Evolutionary conservation across 495 filamentous ascomycete genomes (phyloP).

Genomic region (Paragyromitra xinjiangensis): DNA sequence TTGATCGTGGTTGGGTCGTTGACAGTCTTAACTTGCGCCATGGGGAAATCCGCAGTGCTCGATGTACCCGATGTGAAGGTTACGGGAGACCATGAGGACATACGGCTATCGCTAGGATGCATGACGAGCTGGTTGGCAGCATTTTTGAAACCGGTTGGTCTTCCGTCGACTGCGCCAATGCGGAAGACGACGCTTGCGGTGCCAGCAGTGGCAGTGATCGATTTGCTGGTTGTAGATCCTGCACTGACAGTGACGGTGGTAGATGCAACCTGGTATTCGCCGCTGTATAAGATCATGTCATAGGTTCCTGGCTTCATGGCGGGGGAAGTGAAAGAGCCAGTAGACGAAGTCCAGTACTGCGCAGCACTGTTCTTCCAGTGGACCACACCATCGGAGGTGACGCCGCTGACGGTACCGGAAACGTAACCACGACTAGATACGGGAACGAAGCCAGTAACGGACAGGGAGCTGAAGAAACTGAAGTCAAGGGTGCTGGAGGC

Average conservation of each 20-base stretch:
- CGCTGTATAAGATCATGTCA: slow-evolving; percentile 73
- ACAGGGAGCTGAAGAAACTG: slow-evolving; percentile 68
- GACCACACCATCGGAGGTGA: slow-evolving; percentile 66
- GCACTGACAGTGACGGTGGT: slow-evolving; percentile 66
- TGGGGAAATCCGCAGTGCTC: slow-evolving; percentile 66
- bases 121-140: slow-evolving; percentile 71
- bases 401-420: slow-evolving; percentile 64
- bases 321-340: slow-evolving; percentile 69
- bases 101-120: slow-evolving; percentile 72
- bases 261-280: slow-evolving; percentile 67
- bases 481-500: slow-evolving; percentile 65
- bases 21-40: slow-evolving; percentile 71
- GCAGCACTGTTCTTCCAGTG: slow-evolving; percentile 72
- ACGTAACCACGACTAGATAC: slow-evolving; percentile 67
- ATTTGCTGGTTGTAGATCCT: slow-evolving; percentile 64
- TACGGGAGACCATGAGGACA: slow-evolving; percentile 67
- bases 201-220: slow-evolving; percentile 65
- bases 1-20: slow-evolving; percentile 71
- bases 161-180: slow-evolving; percentile 71
- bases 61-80: slow-evolving; percentile 70
- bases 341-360: slow-evolving; percentile 70
- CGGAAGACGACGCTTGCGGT: slow-evolving; percentile 67
- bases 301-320: slow-evolving; percentile 74
- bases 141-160: slow-evolving; percentile 72
- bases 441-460: slow-evolving; percentile 68